A percentile compares a stretch with the other conserved stretches of the same genome.
Evolutionary conservation across 2,329 filamentous ascomycete genomes (phyloP).

Genomic region (Pseudocercospora fijiensis): DNA sequence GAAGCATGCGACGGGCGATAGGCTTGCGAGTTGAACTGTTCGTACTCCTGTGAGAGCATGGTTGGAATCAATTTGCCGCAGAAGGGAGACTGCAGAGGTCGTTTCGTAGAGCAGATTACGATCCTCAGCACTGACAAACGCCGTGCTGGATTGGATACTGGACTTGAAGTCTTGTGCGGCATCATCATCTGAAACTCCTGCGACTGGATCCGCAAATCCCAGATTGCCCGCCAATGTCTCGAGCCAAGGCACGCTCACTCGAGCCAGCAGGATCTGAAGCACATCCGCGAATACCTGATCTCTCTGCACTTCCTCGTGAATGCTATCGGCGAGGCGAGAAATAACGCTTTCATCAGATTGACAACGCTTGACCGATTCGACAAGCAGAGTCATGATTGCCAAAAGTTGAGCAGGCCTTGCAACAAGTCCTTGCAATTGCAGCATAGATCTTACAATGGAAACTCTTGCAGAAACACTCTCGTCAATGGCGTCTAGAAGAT

Average conservation of each 20-base stretch:
- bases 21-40: background rate
- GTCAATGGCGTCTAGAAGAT: constrained; percentile 45
- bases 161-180: background rate
- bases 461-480: constrained; percentile 39
- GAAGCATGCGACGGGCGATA: background rate
- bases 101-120: background rate
- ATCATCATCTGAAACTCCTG: constrained; percentile 2
- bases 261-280: constrained; percentile 26
- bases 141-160: background rate
- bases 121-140: background rate
- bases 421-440: constrained; percentile 45
- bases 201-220: constrained; percentile 13
- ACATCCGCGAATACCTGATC: constrained; percentile 19
- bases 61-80: background rate
- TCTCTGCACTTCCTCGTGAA: constrained; percentile 20
- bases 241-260: constrained; percentile 33
- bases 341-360: constrained; percentile 30
- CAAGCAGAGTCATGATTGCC: constrained; percentile 18
- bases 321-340: constrained; percentile 25
- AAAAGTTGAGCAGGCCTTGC: constrained; percentile 41
- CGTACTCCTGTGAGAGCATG: background rate
- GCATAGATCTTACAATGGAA: constrained; percentile 35
- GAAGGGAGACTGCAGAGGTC: background rate
- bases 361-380: constrained; percentile 5
- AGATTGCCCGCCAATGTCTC: constrained; percentile 26